Evolutionary conservation across 2,329 filamentous ascomycete genomes (phyloP).

Genomic region (Fusarium agapanthi): DNA sequence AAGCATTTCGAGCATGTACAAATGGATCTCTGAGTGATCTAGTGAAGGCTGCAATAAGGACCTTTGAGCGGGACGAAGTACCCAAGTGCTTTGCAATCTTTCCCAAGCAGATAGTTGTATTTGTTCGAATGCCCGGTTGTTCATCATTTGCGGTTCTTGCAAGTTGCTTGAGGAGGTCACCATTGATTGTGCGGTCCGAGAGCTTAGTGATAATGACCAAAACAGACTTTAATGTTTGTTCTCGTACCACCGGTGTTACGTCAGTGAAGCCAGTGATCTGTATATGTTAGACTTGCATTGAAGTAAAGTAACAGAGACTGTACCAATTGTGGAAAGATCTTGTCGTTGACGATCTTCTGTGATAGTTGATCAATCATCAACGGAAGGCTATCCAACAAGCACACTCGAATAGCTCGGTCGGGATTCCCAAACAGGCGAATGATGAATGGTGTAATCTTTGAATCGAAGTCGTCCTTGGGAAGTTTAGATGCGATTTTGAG

Average conservation of each 20-base stretch:
- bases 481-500: slow-evolving; percentile 92
- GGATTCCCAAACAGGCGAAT: slow-evolving; percentile 89
- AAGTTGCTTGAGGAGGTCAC: slow-evolving; percentile 87
- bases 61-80: slow-evolving; percentile 80
- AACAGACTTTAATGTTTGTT: slow-evolving; percentile 95
- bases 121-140: slow-evolving; percentile 95
- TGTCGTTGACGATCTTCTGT: slow-evolving; percentile 91
- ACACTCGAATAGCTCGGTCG: slow-evolving; percentile 91
- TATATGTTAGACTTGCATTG: slow-evolving; percentile 37
- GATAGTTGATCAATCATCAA: slow-evolving; percentile 90
- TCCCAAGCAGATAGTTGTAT: slow-evolving; percentile 96
- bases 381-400: slow-evolving; percentile 86
- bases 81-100: slow-evolving; percentile 94
- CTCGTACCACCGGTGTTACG: slow-evolving; percentile 86
- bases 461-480: slow-evolving; percentile 87
- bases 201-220: slow-evolving; percentile 87
- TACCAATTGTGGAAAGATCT: slow-evolving; percentile 94
- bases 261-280: slow-evolving; percentile 95
- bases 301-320: slow-evolving; percentile 26
- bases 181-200: slow-evolving; percentile 91
- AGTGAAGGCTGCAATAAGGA: slow-evolving; percentile 90
- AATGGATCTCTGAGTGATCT: slow-evolving; percentile 92
- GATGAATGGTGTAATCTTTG: slow-evolving; percentile 84
- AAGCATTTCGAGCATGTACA: slow-evolving; percentile 90
- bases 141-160: slow-evolving; percentile 98